These are phyloP conservation scores for Pseudonitzschia pungens DNA, from an alignment of 108 stramenopile genomes.

Conservation along the genomic window DNA sequence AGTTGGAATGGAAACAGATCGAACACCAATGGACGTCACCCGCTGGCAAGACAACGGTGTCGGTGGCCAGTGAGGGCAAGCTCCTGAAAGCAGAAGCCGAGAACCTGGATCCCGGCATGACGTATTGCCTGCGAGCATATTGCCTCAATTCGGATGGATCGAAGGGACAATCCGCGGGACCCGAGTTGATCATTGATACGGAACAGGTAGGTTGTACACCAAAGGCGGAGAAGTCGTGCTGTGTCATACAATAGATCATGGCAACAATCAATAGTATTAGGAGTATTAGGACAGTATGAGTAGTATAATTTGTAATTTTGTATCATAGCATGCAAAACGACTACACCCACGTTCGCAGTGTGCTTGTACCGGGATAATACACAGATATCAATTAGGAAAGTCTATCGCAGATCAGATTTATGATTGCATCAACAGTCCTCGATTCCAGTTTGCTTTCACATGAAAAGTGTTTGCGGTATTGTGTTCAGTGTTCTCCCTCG, in stretches of 20 bases:
- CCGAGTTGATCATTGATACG: constrained; percentile 57
- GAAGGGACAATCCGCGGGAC: constrained; percentile 38
- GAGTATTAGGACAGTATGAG: neutral
- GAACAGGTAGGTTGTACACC: constrained; percentile 71
- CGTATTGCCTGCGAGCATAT: constrained; percentile 50
- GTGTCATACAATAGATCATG: constrained; percentile 32
- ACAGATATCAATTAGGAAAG: too few relatives aligned
- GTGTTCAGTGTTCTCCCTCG: too few relatives aligned
- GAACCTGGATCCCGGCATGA: constrained; percentile 47
- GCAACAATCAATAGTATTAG: neutral
- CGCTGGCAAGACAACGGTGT: constrained; percentile 4
- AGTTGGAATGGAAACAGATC: constrained; percentile 43
- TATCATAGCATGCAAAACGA: too few relatives aligned
- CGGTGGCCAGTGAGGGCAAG: neutral
- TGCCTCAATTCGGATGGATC: constrained; percentile 21
- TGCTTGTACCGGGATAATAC: too few relatives aligned
- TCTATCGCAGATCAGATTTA: too few relatives aligned
- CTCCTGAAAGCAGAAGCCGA: constrained; percentile 30
- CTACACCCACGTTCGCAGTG: too few relatives aligned
- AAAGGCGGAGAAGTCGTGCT: constrained; percentile 35
- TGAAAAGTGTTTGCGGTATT: too few relatives aligned
- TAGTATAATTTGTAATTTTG: too few relatives aligned
- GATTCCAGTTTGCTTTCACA: too few relatives aligned
- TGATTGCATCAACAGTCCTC: too few relatives aligned
- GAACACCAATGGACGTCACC: constrained; percentile 18